Percentiles rank a stretch among this genome's conserved stretches.
These are phyloP conservation scores for Fagus sylvatica DNA, from an alignment of 306 rosid species.

Conservation along the genomic window DNA sequence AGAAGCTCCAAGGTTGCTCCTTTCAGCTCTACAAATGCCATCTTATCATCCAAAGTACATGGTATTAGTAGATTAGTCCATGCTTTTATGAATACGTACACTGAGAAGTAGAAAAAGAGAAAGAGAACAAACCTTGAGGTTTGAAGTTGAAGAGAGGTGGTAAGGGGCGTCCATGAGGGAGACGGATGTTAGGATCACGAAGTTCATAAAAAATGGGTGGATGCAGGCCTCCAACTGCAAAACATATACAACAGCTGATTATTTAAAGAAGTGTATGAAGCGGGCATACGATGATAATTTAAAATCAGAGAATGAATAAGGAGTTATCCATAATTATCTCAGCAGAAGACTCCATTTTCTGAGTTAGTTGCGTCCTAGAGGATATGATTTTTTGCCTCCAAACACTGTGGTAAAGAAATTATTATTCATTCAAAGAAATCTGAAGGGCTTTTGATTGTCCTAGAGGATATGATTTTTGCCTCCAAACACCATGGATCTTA, in stretches of 20 bases:
- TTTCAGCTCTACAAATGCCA: slow-evolving; percentile 47
- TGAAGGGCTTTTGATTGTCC: too few relatives aligned
- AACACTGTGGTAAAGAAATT: background rate
- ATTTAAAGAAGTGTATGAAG: background rate
- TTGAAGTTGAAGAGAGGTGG: slow-evolving; percentile 72
- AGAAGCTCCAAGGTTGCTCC: slow-evolving; percentile 60
- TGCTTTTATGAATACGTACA: background rate
- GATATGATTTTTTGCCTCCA: background rate
- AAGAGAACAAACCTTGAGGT: slow-evolving; percentile 52
- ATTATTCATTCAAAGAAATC: too few relatives aligned
- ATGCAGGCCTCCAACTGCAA: slow-evolving; percentile 55
- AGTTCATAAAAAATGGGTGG: slow-evolving; percentile 71
- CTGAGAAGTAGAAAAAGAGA: background rate
- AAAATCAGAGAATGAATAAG: background rate
- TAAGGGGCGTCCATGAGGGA: slow-evolving; percentile 61
- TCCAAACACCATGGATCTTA: background rate
- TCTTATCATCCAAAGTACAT: slow-evolving; percentile 1
- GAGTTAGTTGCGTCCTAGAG: background rate
- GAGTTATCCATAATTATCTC: background rate
- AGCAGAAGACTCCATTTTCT: background rate
- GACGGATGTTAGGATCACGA: slow-evolving; percentile 60
- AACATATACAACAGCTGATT: background rate
- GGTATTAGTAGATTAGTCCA: background rate
- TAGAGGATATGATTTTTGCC: background rate
- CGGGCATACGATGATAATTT: background rate